Base-by-base conservation (phyloP, 1,284 basidiomycete genomes). In the Malassezia cuniculi region DNA sequence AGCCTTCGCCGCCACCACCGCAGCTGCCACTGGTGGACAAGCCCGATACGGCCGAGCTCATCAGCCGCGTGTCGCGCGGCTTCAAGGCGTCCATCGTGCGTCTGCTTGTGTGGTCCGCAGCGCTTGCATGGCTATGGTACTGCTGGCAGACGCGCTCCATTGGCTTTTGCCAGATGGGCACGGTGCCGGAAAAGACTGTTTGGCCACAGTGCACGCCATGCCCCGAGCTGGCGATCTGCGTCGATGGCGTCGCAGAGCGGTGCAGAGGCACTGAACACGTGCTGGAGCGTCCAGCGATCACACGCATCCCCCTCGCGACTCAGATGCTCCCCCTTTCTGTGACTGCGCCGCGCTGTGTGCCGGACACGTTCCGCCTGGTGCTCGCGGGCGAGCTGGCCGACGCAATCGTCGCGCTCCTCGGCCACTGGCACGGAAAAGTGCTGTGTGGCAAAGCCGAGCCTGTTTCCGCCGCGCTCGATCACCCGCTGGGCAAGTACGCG, bases 291-390 rank as follows among this genome's bases (percentile, higher is more conserved):
- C 46, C 53, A 11, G 19, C 48, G 11, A 34, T 46, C 11, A 46
- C 47, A 19, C 44, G 48, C 7, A 15, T 64, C 7, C 62, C 62
- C 1, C 28, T 62, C 12, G 22, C 48, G 11, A 32, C 31, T 0
- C 35, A 18, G 4, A 14, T 47, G 15, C 36, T 62, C 6, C 62
- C 62, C 5, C 47, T 58, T 4, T 30, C 41, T 20, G 43, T 31
- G 43, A 40, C 41, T 0, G 26, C 36, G 3, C 50, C 55, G 0
- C 27, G 27, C 14, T 64, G 61, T 40, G 44, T 51, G 14, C 60
- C 61, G 1, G 61, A 64, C 43, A 56, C 59, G 30, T 51, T 55
- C 34, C 62, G 63, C 50, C 50, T 59, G 5, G 44, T 60, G 11
- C 52, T 64, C 7, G 61, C 57, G 1, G 44, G 50, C 1, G 60